phyloP scores from a whole-genome alignment of 345 rosid genomes.

The Nephelium lappaceum region DNA sequence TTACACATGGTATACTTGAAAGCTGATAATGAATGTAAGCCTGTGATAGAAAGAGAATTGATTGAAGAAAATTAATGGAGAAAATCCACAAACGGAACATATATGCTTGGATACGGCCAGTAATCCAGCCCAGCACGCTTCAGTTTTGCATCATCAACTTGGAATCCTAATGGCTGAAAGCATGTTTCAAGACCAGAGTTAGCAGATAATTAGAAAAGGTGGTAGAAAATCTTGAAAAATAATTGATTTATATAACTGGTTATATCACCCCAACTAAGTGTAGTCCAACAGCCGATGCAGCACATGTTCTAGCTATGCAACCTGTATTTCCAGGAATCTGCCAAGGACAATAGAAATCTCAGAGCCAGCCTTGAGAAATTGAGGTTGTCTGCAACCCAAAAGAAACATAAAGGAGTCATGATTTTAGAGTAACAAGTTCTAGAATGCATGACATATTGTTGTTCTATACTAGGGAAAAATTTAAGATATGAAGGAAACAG shows the following conservation, averaged over 20 bases:
- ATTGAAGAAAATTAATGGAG: background rate
- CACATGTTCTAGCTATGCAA: conserved; percentile 98
- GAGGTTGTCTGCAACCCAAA: conserved; percentile 39
- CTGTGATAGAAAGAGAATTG: background rate
- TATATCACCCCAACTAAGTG: conserved; percentile 73
- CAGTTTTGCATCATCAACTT: conserved; percentile 75
- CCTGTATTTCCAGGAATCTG: conserved; percentile 98
- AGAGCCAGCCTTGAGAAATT: conserved; percentile 30
- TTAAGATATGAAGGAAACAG: background rate
- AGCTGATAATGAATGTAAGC: background rate
- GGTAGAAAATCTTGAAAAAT: background rate
- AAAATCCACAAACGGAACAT: conserved; percentile 5
- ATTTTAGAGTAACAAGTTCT: background rate
- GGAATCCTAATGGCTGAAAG: conserved; percentile 88
- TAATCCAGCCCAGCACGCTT: conserved; percentile 98
- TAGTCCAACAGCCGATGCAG: conserved; percentile 82
- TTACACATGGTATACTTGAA: conserved; percentile 9
- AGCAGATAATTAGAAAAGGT: background rate
- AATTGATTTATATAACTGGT: background rate
- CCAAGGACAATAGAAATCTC: conserved; percentile 40
- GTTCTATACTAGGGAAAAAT: background rate
- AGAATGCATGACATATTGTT: background rate
- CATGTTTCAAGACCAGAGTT: conserved; percentile 9
- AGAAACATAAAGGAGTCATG: conserved; percentile 1
- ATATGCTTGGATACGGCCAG: conserved; percentile 87